Conservation (phyloP, 164 flowering plant species). For the Sextonia rubra region DNA sequence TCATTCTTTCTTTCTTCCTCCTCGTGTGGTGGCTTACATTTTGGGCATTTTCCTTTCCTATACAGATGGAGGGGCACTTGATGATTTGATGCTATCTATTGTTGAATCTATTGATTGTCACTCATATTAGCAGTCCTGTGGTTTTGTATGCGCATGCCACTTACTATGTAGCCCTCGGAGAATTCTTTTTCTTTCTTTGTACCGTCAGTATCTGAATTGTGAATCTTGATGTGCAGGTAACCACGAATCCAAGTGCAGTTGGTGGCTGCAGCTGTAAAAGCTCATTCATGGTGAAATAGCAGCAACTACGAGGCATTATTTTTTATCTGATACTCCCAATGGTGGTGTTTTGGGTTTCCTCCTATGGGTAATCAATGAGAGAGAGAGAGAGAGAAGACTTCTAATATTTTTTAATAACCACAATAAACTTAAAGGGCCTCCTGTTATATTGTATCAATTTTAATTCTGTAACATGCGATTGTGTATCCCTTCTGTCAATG, state of each 20-base stretch:
- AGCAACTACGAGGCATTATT: slow-evolving; percentile 8
- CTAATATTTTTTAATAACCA: neutral
- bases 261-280: slow-evolving; percentile 93
- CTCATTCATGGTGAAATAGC: slow-evolving; percentile 73
- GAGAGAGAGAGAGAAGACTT: too few species aligned
- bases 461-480: neutral
- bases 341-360: neutral
- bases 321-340: neutral
- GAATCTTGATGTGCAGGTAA: slow-evolving; percentile 39
- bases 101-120: neutral
- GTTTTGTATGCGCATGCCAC: neutral
- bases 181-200: too few species aligned
- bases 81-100: neutral
- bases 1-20: too few species aligned
- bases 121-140: neutral
- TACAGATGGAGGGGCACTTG: neutral
- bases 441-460: neutral
- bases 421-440: neutral
- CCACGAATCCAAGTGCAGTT: slow-evolving; percentile 69
- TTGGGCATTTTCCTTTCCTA: too few species aligned
- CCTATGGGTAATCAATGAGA: neutral
- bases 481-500: neutral
- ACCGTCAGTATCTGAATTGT: neutral
- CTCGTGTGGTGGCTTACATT: too few species aligned
- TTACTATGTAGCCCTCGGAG: neutral